Percentiles rank a stretch among this genome's conserved stretches.
These are phyloP conservation scores for Amanita subjunquillea DNA, from an alignment of 768 basidiomycete genomes.

Conservation along the genomic window DNA sequence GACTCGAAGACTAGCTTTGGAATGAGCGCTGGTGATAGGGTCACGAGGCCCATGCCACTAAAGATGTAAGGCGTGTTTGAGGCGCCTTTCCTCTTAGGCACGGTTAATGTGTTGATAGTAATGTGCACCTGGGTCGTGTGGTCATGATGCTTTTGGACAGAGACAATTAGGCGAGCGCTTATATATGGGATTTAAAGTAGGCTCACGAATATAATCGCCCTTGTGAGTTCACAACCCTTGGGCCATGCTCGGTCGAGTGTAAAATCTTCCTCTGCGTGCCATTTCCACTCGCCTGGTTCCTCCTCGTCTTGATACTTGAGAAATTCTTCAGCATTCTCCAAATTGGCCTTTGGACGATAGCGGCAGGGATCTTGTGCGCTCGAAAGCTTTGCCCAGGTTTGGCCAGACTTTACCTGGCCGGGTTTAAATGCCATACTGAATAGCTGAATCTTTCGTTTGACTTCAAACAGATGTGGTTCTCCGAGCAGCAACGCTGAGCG, in stretches of 20 bases:
- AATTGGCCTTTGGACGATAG: slow-evolving; percentile 25
- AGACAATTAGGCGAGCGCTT: slow-evolving; percentile 1
- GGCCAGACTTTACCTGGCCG: slow-evolving; percentile 43
- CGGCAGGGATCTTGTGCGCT: slow-evolving; percentile 40
- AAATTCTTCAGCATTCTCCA: slow-evolving; percentile 20
- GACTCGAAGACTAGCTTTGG: slow-evolving; percentile 7
- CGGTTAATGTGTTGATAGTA: slow-evolving; percentile 41
- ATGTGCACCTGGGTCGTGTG: slow-evolving; percentile 48
- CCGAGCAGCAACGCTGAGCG: slow-evolving; percentile 10
- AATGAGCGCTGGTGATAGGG: slow-evolving; percentile 19
- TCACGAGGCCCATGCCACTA: slow-evolving; percentile 34
- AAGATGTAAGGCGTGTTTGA: slow-evolving; percentile 60
- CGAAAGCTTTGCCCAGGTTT: slow-evolving; percentile 42
- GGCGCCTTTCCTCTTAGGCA: slow-evolving; percentile 43
- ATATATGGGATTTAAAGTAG: neutral
- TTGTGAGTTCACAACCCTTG: slow-evolving; percentile 26
- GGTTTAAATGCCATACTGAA: slow-evolving; percentile 28
- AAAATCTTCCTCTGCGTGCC: slow-evolving; percentile 64
- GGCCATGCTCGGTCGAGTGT: slow-evolving; percentile 52
- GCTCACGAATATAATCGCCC: slow-evolving; percentile 60
- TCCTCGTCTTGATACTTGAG: slow-evolving; percentile 24
- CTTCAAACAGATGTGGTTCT: slow-evolving; percentile 50
- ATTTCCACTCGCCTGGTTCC: slow-evolving; percentile 43
- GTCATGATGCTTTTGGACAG: slow-evolving; percentile 37
- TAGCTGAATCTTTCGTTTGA: slow-evolving; percentile 36